Evolutionary conservation across 148 eudicot species (phyloP), one percentile per base, ranked within the genome.

Genomic region (Agrostemma githago): DNA sequence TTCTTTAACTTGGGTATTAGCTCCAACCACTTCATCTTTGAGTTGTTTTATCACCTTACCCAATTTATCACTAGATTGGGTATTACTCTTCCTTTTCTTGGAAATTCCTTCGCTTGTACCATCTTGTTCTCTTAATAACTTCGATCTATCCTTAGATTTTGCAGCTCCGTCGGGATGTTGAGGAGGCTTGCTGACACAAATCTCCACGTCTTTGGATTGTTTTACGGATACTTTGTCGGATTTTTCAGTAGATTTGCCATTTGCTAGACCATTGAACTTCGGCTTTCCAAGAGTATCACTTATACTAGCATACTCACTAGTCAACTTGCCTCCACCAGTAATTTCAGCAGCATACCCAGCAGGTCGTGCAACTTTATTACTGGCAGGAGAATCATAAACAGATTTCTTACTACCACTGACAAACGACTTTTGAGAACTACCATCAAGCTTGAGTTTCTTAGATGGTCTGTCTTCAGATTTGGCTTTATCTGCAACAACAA

Each of bases 381-480:
- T 63, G 40, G 51, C 74, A 73, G 63, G 64, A 64, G 76, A 14
- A 61, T n/a, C 73, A 37, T 66, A 46, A 44, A 56, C 74, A 39
- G 63, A 12, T 53, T 66, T 80, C 59, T 58, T 72, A 43, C 61
- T 58, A 46, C 74, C 64, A 53, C 48, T 61, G 68, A 56, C 73
- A 42, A 57, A 62, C 2, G 63, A 44, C 21, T 20, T 48, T 42
- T 34, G 62, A 21, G 39, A 42, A 72, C 46, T 20, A 66, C 68
- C 53, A 59, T 72, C 82, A 81, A 51, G 53, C 71, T 77, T 87
- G 40, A 68, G 65, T 67, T 82, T 85, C 82, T 87, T 87, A 42
- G 72, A 42, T 38, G 76, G 73, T 41, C 65, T 77, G 68, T 56
- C 86, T 12, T 84, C 80, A 65, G 68, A 73, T 57, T 74, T 67